A percentile compares a stretch with the other conserved stretches of the same genome.
Conservation (phyloP, 2,329 filamentous ascomycete genomes). For the Myriosclerotinia duriaeana region DNA sequence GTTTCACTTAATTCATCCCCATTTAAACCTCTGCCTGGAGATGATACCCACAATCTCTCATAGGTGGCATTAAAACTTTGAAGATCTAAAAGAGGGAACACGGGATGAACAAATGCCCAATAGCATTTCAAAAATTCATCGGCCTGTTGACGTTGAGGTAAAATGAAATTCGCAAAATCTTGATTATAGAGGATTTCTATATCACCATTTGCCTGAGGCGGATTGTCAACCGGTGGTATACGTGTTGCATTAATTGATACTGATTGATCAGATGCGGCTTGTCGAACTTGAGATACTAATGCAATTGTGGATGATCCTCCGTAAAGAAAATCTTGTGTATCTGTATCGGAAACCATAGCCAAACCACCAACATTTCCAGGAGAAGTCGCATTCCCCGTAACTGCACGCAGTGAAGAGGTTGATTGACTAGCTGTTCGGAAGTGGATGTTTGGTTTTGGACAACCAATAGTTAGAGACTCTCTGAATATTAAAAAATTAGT, state of each 20-base stretch:
- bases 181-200: slow-evolving; percentile 19
- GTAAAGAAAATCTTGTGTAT: slow-evolving; percentile 11
- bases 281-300: slow-evolving; percentile 17
- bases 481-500: neutral
- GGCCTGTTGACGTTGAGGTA: slow-evolving; percentile 29
- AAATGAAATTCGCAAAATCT: slow-evolving; percentile 24
- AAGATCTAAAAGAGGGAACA: slow-evolving; percentile 32
- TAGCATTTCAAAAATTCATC: slow-evolving; percentile 32
- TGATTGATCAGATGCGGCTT: slow-evolving; percentile 16
- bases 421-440: neutral
- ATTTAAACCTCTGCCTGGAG: slow-evolving; percentile 3
- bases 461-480: neutral
- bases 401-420: neutral
- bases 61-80: slow-evolving; percentile 26
- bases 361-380: slow-evolving; percentile 17
- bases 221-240: neutral
- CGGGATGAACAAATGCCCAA: slow-evolving; percentile 31
- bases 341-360: slow-evolving; percentile 19
- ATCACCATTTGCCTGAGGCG: neutral
- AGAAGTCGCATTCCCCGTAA: neutral
- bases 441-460: neutral
- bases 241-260: neutral
- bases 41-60: slow-evolving; percentile 26
- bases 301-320: slow-evolving; percentile 20
- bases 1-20: slow-evolving; percentile 22